These are phyloP conservation scores for Penicillium paradoxum DNA, from an alignment of 495 filamentous ascomycete species.

Conservation along the genomic window DNA sequence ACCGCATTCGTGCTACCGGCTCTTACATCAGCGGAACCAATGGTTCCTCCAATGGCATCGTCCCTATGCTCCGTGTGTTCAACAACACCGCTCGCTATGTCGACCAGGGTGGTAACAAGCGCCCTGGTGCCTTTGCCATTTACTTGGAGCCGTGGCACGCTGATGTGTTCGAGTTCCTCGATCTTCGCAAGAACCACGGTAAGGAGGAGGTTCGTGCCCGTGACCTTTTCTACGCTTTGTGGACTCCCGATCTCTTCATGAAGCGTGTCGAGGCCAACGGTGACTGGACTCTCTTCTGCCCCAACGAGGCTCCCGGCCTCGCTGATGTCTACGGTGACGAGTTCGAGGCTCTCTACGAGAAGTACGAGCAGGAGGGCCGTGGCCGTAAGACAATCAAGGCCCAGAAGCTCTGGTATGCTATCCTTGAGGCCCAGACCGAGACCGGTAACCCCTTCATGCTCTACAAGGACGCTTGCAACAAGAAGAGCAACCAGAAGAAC, in stretches of 20 bases:
- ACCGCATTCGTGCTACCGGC: slow-evolving; percentile 92
- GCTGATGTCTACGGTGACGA: slow-evolving; percentile 97
- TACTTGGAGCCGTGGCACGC: slow-evolving; percentile 99
- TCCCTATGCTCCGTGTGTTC: slow-evolving; percentile 97
- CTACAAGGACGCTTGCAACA: slow-evolving; percentile 97
- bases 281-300: slow-evolving; percentile 96
- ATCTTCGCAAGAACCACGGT: slow-evolving; percentile 97
- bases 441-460: slow-evolving; percentile 99
- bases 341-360: slow-evolving; percentile 91
- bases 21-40: slow-evolving; percentile 98
- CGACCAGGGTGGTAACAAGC: slow-evolving; percentile 98
- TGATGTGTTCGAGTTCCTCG: slow-evolving; percentile 94
- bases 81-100: slow-evolving; percentile 99
- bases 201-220: slow-evolving; percentile 97
- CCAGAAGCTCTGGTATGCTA: slow-evolving; percentile 98
- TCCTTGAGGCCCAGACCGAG: slow-evolving; percentile 96
- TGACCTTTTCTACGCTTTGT: slow-evolving; percentile 95
- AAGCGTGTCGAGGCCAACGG: slow-evolving; percentile 94
- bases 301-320: slow-evolving; percentile 88
- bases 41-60: slow-evolving; percentile 93
- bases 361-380: slow-evolving; percentile 84
- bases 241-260: slow-evolving; percentile 99
- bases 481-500: slow-evolving; percentile 99
- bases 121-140: slow-evolving; percentile 95
- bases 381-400: slow-evolving; percentile 90